Evolutionary conservation across 495 filamentous ascomycete species (phyloP), one percentile per base, ranked within the genome.

Genomic region (Penicillium canariense): DNA sequence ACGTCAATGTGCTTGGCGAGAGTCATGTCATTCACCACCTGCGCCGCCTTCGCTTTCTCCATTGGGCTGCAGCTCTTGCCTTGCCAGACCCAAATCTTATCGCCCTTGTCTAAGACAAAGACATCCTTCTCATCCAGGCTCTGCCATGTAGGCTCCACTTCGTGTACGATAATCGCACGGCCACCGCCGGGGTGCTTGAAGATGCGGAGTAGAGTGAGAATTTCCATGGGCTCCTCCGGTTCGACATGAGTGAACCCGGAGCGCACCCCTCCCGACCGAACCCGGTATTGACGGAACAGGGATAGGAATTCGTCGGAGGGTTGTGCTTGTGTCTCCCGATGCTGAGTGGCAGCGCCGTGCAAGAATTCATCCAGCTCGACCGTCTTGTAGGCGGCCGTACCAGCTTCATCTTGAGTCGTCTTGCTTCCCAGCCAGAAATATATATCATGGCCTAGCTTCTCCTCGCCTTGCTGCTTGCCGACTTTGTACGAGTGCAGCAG

Each of bases 41-140:
- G 82, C 0, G 83, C 82, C 0, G 82, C 81, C 70, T 83, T 83
- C 8, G 74, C 77, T 66, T 84, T 86, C 52, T 86, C 83, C 81
- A 85, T 85, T 0, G 82, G 83, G 39, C 78, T 81, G 56, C 81
- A 84, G 28, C 72, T 77, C 61, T 73, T 77, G 30, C 83, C 83
- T 69, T 86, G 83, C 83, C 83, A 86, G 10, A 84, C 81, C 77
- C 77, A 84, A 60, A 85, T 82, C 68, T 84, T 84, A 22, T 81
- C 68, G 27, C 78, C 77, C 28, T 73, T 73, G 49, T 86, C 83
- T 48, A 86, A 58, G 22, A 86, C 73, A 56, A 84, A 85, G 8
- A 85, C 83, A 53, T 86, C 83, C 14, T 74, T 69, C 46, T 86
- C 83, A 52, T 84, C 81, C 34, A 85, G 70, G 47, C 77, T 82